Conservation (phyloP, 2,329 filamentous ascomycete genomes). For the Hypoxylon sp. region DNA sequence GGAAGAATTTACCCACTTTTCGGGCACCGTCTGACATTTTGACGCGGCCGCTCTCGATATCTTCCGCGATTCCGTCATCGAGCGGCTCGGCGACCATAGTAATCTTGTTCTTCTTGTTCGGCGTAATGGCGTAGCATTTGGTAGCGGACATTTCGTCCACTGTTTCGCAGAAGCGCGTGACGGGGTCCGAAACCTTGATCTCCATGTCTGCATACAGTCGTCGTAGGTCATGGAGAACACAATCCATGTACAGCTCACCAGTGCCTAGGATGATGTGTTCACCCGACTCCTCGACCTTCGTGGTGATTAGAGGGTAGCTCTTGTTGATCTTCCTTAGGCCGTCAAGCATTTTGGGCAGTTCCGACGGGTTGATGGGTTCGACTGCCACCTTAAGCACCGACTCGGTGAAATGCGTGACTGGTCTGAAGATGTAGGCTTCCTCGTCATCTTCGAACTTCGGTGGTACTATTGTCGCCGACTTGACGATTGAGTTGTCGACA, state of each 20-base stretch:
- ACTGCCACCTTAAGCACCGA: conserved; percentile 98
- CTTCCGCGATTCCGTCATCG: conserved; percentile 92
- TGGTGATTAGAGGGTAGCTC: conserved; percentile 93
- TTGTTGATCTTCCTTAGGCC: conserved; percentile 97
- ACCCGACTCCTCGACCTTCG: conserved; percentile 97
- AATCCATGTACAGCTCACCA: conserved; percentile 99
- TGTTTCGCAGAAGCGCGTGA: conserved; percentile 97
- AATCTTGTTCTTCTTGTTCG: conserved; percentile 99
- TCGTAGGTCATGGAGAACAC: conserved; percentile 93
- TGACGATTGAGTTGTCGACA: conserved; percentile 98
- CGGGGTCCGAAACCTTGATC: conserved; percentile 97
- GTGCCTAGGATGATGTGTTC: conserved; percentile 96
- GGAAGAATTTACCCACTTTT: conserved; percentile 96
- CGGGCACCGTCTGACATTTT: conserved; percentile 93
- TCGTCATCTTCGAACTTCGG: conserved; percentile 85
- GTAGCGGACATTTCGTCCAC: conserved; percentile 97
- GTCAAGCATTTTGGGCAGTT: conserved; percentile 98
- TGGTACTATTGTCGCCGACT: conserved; percentile 91
- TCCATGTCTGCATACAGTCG: conserved; percentile 99
- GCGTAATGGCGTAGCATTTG: conserved; percentile 97
- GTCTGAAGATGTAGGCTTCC: conserved; percentile 94
- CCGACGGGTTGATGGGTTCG: conserved; percentile 97
- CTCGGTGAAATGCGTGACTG: conserved; percentile 93
- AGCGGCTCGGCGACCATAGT: conserved; percentile 98
- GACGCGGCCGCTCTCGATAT: conserved; percentile 92